Base-by-base conservation (phyloP, 768 basidiomycete species). In the Pholiota molesta region DNA sequence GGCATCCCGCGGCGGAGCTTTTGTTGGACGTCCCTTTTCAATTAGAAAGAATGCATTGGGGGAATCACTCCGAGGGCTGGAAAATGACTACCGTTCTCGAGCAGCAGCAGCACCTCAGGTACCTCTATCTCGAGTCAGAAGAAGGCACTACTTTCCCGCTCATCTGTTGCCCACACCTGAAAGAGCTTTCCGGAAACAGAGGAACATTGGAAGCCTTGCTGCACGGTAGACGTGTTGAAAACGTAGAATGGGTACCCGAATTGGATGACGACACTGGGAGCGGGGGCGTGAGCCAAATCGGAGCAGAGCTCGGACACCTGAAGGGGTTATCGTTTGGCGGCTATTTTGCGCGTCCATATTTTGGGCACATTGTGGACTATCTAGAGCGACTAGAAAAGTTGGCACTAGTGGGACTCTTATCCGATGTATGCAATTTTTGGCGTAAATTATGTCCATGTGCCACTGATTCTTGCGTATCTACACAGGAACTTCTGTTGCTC, bases 211-310 rank as follows among this genome's bases (percentile, higher is more conserved):
- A 63, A 21, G 47, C 57, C 2, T 49, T 68, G 16, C 57, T 68
- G 5, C 67, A 64, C 3, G 60, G 60, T 1, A 47, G 67, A 17
- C 14, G 49, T 1, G 44, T 68, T 5, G 35, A 35, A 2, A 39
- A 31, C 16, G 55, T 68, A 2, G 42, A 60, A 16, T 68, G 67
- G 67, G 58, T 68, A 13, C 67, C 67, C 2, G 62, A 62, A 8
- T n/a, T 65, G n/a, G 60, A 62, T 21, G 64, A 65, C 31, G 26
- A 49, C 11, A 39, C 40, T 13, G 62, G 23, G 45, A 53, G 31
- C 21, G 19, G 57, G 1, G 23, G 40, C n/a, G 59, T 56, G 26
- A 16, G 55, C 4, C 47, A 57, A 10, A 33, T 65, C 10, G 56
- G 42, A 17, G 11, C 19, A n/a, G 64, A 55, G 21, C 47, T 68